Evolutionary conservation across 441 rosid genomes (phyloP), one percentile per base, ranked within the genome.

Genomic region (Pelargonium exstipulatum): DNA sequence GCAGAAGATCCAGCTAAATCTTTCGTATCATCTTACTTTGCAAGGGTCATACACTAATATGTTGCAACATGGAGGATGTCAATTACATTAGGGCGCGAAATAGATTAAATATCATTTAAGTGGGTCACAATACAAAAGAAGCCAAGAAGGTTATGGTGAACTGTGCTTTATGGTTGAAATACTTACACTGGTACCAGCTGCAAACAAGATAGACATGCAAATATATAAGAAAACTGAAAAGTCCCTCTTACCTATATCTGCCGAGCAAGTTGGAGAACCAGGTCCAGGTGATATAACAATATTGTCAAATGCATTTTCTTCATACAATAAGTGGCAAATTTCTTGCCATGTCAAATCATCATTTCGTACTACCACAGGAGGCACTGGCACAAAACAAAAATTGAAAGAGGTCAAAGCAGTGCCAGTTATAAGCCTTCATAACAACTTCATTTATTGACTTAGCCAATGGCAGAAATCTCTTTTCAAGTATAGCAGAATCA

Each of bases 271-370:
- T 2, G 99, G 97, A 51, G 97, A 87, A 75, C 99, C 99, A 80
- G 97, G 99, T 69, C 97, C 97, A 72, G 99, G 99, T 49, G 99
- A 95, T 71, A 91, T 89, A 42, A 95, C 97, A 70, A 90, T 79
- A 80, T 91, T 95, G 76, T 95, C 97, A 9, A 91, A 95, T 69
- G 90, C 87, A 65, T 74, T 80, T 65, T 90, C 90, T 80, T 86
- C 87, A 74, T 84, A 88, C 65, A 92, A 75, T 79, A 82, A 83
- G 49, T 63, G 80, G 70, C 79, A 80, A 67, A 85, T 77, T 37
- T 88, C 89, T 70, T 88, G 85, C 99, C 96, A 92, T 3, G 90
- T 88, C 90, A 85, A 85, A 76, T 93, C 92, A 73, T 95, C 96
- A 73, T 95, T 92, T 64, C 75, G 78, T 63, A 95, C 84, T 68